Conservation (phyloP, 176 grass and related monocot genomes). For the Phoenix dactylifera region DNA sequence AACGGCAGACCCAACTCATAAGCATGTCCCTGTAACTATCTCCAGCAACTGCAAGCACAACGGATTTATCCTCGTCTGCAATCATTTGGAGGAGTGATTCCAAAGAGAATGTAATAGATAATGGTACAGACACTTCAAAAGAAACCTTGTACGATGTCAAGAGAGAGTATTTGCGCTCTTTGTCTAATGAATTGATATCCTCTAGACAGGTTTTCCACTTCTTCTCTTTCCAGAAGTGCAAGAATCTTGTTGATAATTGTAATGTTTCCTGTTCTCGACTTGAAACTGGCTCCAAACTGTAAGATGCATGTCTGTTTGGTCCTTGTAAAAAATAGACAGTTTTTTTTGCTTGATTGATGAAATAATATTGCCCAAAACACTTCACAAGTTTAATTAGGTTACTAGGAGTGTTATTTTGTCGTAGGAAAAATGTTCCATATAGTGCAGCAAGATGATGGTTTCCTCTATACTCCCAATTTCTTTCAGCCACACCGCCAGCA, state of each 20-base stretch:
- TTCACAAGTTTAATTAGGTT: constrained; percentile 41
- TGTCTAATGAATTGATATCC: constrained; percentile 7
- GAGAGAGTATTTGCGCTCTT: constrained; percentile 1
- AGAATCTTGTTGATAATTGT: neutral
- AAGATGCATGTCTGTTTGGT: neutral
- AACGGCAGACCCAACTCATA: constrained; percentile 86
- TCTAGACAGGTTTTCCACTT: constrained; percentile 4
- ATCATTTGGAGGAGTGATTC: constrained; percentile 30
- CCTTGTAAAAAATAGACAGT: neutral
- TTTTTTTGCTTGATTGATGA: constrained; percentile 31
- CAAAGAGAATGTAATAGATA: constrained; percentile 37
- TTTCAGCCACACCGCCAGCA: neutral
- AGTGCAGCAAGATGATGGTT: constrained; percentile 51
- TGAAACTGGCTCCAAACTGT: neutral
- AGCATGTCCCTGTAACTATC: constrained; percentile 81
- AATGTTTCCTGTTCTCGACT: neutral
- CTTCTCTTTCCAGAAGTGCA: constrained; percentile 16
- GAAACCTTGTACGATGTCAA: constrained; percentile 9
- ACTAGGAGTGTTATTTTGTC: constrained; percentile 8
- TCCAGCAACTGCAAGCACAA: constrained; percentile 82
- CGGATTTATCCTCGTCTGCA: constrained; percentile 39
- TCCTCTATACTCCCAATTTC: constrained; percentile 31
- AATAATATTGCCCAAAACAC: constrained; percentile 33
- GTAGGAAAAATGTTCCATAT: constrained; percentile 56
- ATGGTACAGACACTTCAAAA: constrained; percentile 13